Conservation (phyloP, 345 rosid species). For the Aegle marmelos region DNA sequence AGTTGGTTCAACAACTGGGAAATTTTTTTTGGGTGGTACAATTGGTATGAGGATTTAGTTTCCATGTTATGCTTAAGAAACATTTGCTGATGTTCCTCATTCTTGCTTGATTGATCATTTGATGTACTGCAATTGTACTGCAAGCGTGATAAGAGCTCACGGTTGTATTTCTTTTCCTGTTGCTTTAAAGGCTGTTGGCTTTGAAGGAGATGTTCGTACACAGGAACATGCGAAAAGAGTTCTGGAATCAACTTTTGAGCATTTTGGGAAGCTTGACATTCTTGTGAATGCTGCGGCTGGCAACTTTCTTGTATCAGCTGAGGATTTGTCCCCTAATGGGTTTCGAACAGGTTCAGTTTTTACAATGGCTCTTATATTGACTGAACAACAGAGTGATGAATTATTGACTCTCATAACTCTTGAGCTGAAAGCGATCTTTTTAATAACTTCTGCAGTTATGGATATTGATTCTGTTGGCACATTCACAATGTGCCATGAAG, state of each 20-base stretch:
- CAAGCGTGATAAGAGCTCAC: not conserved
- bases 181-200: slow-evolving; percentile 58
- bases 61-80: not conserved
- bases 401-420: not conserved
- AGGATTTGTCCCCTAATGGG: slow-evolving; percentile 83
- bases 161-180: not conserved
- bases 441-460: slow-evolving; percentile 46
- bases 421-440: slow-evolving; percentile 1
- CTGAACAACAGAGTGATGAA: not conserved
- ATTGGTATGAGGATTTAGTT: not conserved
- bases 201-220: slow-evolving; percentile 85
- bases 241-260: slow-evolving; percentile 60
- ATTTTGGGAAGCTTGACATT: slow-evolving; percentile 61
- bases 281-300: slow-evolving; percentile 88
- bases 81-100: not conserved
- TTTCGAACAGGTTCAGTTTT: slow-evolving; percentile 61
- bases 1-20: not conserved
- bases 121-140: not conserved
- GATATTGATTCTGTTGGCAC: slow-evolving; percentile 85
- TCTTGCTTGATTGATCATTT: not conserved
- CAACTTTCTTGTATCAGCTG: slow-evolving; percentile 67
- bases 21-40: not conserved
- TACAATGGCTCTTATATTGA: not conserved
- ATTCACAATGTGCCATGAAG: slow-evolving; percentile 67
- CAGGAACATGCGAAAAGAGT: slow-evolving; percentile 71